Evolutionary conservation across 805 yeast species (phyloP).

Genomic region (Kodamaea kakaduensis): DNA sequence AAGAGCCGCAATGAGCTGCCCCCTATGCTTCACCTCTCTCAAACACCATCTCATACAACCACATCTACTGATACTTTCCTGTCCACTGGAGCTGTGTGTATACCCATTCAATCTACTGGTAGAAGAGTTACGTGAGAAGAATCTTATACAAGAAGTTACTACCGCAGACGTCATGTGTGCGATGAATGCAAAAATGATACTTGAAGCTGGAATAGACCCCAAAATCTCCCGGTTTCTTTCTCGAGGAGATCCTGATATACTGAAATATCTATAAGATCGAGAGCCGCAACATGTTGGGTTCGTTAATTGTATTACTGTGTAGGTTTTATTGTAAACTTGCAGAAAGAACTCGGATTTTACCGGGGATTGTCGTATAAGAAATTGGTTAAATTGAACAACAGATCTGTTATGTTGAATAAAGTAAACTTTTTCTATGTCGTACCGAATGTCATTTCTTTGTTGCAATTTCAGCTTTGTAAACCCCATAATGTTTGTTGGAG

Average conservation of each 20-base stretch:
- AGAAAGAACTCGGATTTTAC: too few species aligned
- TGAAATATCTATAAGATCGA: neutral
- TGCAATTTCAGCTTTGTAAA: too few species aligned
- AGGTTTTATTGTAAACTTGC: too few species aligned
- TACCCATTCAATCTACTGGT: conserved; percentile 32
- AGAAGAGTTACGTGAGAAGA: conserved; percentile 23
- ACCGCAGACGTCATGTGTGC: conserved; percentile 23
- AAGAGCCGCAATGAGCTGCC: conserved; percentile 24
- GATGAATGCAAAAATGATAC: conserved; percentile 24
- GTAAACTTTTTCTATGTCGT: too few species aligned
- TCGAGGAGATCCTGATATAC: conserved; percentile 15
- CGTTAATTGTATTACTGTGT: too few species aligned
- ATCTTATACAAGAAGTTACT: conserved; percentile 19
- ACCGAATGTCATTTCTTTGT: too few species aligned
- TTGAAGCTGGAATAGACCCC: conserved; percentile 21
- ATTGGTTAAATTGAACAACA: too few species aligned
- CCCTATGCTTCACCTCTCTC: conserved; percentile 24
- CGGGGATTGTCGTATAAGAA: too few species aligned
- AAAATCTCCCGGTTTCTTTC: conserved; percentile 26
- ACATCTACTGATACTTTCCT: conserved; percentile 23
- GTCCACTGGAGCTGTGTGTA: conserved; percentile 26
- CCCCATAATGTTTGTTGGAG: too few species aligned
- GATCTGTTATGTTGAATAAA: too few species aligned
- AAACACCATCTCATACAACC: conserved; percentile 26
- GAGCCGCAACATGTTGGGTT: too few species aligned